These are phyloP conservation scores for Coccomyxa subellipsoidea DNA, from an alignment of 163 green algal genomes.

Conservation along the genomic window DNA sequence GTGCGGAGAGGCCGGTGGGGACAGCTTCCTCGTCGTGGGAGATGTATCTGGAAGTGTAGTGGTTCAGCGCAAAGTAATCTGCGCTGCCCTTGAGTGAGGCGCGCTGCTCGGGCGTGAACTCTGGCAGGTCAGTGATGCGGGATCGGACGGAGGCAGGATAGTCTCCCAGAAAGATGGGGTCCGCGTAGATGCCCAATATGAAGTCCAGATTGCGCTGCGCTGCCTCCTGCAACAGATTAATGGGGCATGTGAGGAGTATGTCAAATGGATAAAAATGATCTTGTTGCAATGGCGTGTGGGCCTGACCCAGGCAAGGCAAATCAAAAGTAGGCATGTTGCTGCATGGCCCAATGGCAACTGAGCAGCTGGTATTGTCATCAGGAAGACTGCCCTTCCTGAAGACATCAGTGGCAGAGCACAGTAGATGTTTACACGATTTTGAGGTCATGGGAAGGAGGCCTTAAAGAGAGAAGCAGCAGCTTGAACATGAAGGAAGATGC, in stretches of 20 bases:
- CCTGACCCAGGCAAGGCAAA: too few species aligned
- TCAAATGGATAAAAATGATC: neutral
- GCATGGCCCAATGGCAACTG: too few species aligned
- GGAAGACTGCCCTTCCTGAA: too few species aligned
- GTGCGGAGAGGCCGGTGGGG: too few species aligned
- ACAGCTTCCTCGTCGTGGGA: neutral
- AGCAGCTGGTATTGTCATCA: too few species aligned
- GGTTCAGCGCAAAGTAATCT: conserved; percentile 63
- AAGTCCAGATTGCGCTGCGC: conserved; percentile 43
- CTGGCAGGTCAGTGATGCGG: neutral
- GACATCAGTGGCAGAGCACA: too few species aligned
- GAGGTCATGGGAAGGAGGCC: too few species aligned
- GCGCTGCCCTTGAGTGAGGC: neutral
- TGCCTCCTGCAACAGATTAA: conserved; percentile 22
- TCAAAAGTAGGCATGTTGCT: too few species aligned
- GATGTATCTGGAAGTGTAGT: conserved; percentile 33
- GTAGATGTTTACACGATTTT: too few species aligned
- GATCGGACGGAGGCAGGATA: conserved; percentile 42
- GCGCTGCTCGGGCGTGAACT: neutral
- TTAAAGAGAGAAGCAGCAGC: too few species aligned
- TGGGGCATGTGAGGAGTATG: neutral
- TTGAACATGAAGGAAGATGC: too few species aligned
- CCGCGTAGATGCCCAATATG: conserved; percentile 42
- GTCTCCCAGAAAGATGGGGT: conserved; percentile 46
- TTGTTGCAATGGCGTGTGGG: too few species aligned